phyloP scores from a whole-genome alignment of 164 flowering plant species.

The Hamamelis virginiana region DNA sequence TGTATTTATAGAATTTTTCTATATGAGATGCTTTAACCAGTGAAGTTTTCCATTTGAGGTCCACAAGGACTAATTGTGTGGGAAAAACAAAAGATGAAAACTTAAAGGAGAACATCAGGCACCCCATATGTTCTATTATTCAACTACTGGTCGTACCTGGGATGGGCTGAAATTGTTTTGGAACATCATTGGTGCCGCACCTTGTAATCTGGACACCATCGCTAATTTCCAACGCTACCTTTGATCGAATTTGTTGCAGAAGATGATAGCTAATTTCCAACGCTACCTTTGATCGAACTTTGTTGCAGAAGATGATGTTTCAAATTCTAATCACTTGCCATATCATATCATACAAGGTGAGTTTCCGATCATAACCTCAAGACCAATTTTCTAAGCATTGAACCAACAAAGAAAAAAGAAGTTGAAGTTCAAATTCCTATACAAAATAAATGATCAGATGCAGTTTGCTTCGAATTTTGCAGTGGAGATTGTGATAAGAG shows the following conservation, averaged over 20 bases:
- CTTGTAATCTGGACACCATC: neutral
- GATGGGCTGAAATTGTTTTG: neutral
- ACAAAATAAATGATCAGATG: no score
- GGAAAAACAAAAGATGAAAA: no score
- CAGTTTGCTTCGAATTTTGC: no score
- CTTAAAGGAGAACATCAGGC: neutral
- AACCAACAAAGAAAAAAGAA: neutral
- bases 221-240: neutral
- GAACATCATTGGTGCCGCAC: neutral
- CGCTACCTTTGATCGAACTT: neutral
- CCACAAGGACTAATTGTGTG: neutral
- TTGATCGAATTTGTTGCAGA: neutral
- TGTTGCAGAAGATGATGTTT: neutral
- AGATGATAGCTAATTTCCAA: neutral
- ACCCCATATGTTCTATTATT: neutral
- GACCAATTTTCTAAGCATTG: neutral
- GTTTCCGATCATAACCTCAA: neutral
- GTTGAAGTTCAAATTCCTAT: neutral
- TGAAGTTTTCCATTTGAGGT: no score
- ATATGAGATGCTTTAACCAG: no score
- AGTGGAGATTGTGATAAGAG: no score
- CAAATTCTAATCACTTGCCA: neutral
- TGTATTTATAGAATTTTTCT: no score
- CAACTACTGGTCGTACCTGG: constrained; percentile 1
- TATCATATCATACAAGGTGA: neutral